Base-by-base conservation (phyloP, 176 grass and related monocot genomes). In the Ensete glaucum region DNA sequence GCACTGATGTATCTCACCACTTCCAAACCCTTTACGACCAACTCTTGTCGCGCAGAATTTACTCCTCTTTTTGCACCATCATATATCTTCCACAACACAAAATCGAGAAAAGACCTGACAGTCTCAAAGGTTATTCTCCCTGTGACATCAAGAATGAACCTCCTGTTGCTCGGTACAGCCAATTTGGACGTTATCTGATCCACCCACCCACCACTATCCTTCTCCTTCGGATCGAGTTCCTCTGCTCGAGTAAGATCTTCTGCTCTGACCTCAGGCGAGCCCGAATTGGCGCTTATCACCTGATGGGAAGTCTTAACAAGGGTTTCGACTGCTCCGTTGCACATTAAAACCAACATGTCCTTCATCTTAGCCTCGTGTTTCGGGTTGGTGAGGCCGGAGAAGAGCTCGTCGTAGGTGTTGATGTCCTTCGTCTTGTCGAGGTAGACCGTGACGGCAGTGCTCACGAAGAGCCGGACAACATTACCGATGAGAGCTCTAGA, bases 371-470 rank as follows among this genome's bases (percentile, higher is more conserved):
- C 64, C 52, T 89, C 86, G 11, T 89, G 87, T 76, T 11, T 95
- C 11, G 96, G 85, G 57, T 99, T 88, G 53, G 96, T 99, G 54
- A 99, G 86, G 19, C 91, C 91, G 34, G 92, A 69, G 50, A 99
- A 99, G 63, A 99, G 27, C 34, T 99, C 91, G 64, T 99, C 83
- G 43, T 89, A 99, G 23, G 91, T 87, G 68, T 99, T 99, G 79
- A 99, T 91, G 73, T 99, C 87, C 75, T 92, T 92, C 11, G 96
- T 99, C 81, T 89, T 99, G 34, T 95, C 96, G 52, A 99, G 85
- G 78, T 93, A 99, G 48, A 95, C 91, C 50, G 79, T 82, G 72
- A 99, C 91, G 8, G 88, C 86, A 0, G 88, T 88, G 70, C 86
- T 85, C 43, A 99, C 83, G 43, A 99, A 91, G 13, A 85, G 62